Evolutionary conservation across 2,329 filamentous ascomycete species (phyloP).

Genomic region (Aspergillus quadricinctus): DNA sequence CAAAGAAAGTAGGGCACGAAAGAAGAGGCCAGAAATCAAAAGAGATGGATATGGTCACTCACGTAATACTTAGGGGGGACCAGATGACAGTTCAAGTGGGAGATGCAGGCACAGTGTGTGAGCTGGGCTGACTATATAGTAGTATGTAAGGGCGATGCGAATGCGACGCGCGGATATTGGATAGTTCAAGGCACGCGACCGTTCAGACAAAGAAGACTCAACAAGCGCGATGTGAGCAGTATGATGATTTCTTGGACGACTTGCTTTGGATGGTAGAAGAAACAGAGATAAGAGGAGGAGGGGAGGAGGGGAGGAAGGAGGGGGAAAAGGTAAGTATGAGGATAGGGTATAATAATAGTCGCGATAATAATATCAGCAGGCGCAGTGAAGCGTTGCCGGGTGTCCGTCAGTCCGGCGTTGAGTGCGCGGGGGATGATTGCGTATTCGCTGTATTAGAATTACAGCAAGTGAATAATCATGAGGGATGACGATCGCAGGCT

Average conservation of each 20-base stretch:
- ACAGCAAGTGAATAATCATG: constrained; percentile 11
- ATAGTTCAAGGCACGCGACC: constrained; percentile 13
- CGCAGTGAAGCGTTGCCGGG: neutral
- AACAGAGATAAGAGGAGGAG: constrained; percentile 3
- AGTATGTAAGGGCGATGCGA: constrained; percentile 16
- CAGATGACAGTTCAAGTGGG: neutral
- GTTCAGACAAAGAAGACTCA: constrained; percentile 2
- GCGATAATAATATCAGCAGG: neutral
- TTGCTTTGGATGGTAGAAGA: neutral
- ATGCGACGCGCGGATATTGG: constrained; percentile 17
- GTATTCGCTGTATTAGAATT: constrained; percentile 2
- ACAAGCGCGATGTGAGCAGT: neutral
- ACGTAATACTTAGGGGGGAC: neutral
- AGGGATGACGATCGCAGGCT: constrained; percentile 7
- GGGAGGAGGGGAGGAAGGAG: constrained; percentile 4
- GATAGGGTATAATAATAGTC: constrained; percentile 3
- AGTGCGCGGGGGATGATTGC: neutral
- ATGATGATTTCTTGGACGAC: neutral
- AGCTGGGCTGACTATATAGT: neutral
- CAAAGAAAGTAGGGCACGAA: neutral
- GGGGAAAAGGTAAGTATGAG: constrained; percentile 5
- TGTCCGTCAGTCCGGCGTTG: neutral
- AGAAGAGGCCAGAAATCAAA: neutral
- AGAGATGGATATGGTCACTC: neutral
- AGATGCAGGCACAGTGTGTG: constrained; percentile 13